phyloP scores from a whole-genome alignment of 768 basidiomycete species.

The Pholiota molesta region DNA sequence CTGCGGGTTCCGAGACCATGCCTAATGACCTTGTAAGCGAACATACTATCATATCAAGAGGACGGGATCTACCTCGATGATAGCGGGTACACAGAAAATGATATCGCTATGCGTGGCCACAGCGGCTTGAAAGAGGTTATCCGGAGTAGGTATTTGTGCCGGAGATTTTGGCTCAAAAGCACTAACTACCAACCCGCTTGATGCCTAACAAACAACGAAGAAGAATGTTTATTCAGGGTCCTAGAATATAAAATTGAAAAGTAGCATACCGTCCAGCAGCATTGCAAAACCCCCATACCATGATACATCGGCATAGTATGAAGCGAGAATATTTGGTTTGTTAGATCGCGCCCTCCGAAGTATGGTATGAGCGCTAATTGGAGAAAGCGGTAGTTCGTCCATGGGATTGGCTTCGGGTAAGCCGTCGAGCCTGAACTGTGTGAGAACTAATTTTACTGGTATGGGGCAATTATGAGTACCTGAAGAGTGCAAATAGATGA shows the following conservation, averaged over 20 bases:
- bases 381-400: not conserved
- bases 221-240: not conserved
- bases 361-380: not conserved
- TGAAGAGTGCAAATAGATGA: constrained; percentile 13
- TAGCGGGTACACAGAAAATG: constrained; percentile 9
- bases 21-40: not conserved
- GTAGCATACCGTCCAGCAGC: constrained; percentile 3
- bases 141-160: constrained; percentile 9
- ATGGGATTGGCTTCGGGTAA: constrained; percentile 11
- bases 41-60: not conserved
- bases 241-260: not conserved
- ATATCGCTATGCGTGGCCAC: constrained; percentile 1
- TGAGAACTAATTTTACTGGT: not conserved
- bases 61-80: constrained; percentile 1
- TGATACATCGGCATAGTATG: constrained; percentile 15
- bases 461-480: not conserved
- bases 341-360: constrained; percentile 14
- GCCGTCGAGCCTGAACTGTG: constrained; percentile 1
- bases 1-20: constrained; percentile 9
- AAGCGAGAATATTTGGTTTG: constrained; percentile 10
- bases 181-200: constrained; percentile 7
- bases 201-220: not conserved
- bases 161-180: constrained; percentile 12
- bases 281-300: constrained; percentile 9
- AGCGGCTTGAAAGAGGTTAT: constrained; percentile 5